Conservation (phyloP, 495 filamentous ascomycete species). For the Hypoxylon crocopeplum region DNA sequence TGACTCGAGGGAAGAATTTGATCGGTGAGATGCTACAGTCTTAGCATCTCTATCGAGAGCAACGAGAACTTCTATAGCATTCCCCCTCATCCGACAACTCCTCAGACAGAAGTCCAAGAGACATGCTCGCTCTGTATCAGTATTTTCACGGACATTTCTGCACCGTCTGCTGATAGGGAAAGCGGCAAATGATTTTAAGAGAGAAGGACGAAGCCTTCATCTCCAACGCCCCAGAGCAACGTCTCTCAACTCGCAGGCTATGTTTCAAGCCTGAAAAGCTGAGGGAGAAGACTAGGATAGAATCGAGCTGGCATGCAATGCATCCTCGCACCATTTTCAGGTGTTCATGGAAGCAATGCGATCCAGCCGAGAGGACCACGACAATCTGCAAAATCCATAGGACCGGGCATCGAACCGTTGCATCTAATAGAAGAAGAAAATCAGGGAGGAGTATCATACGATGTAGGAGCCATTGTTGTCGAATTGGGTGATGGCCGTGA, state of each 20-base stretch:
- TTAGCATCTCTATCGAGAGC: slow-evolving; percentile 3
- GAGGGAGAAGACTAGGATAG: slow-evolving; percentile 67
- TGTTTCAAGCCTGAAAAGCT: slow-evolving; percentile 54
- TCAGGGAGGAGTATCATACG: slow-evolving; percentile 65
- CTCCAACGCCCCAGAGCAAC: slow-evolving; percentile 76
- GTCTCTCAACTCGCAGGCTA: slow-evolving; percentile 57
- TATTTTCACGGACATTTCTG: slow-evolving; percentile 24
- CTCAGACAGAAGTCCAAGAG: slow-evolving; percentile 70
- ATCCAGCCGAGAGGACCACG: slow-evolving; percentile 80
- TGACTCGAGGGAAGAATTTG: slow-evolving; percentile 84
- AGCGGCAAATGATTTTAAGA: slow-evolving; percentile 81
- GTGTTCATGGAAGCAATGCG: slow-evolving; percentile 45
- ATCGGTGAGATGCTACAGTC: slow-evolving; percentile 67
- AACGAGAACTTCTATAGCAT: slow-evolving; percentile 18
- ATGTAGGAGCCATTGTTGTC: slow-evolving; percentile 64
- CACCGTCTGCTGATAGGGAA: slow-evolving; percentile 32
- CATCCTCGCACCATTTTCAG: slow-evolving; percentile 39
- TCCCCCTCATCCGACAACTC: slow-evolving; percentile 80
- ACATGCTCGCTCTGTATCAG: slow-evolving; percentile 48
- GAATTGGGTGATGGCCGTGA: slow-evolving; percentile 45
- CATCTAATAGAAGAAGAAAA: slow-evolving; percentile 49
- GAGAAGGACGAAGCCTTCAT: slow-evolving; percentile 75
- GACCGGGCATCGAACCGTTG: slow-evolving; percentile 62
- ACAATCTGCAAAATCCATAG: slow-evolving; percentile 65
- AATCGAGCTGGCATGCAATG: slow-evolving; percentile 80